Base-by-base conservation (phyloP, 2,329 filamentous ascomycete species). In the Sarocladium strictum region DNA sequence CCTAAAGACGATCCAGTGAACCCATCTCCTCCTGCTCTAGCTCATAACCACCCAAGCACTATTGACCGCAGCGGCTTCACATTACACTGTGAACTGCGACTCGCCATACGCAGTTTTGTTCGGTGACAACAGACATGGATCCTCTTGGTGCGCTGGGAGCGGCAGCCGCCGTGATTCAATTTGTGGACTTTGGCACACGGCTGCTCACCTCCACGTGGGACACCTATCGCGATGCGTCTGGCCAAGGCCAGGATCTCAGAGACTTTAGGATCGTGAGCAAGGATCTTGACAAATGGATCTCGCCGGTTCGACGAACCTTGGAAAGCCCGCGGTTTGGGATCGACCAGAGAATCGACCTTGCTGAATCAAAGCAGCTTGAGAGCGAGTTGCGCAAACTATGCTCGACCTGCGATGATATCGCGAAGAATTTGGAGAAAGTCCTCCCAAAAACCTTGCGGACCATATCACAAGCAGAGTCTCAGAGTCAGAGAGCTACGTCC, bases 91-190 rank as follows among this genome's bases (percentile, higher is more conserved):
- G 29, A 6, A 7, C 6, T 32, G 7, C 29, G 29, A 32, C 35
- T 38, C 12, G 35, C 35, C 6, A 17, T n/a, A 17, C 35, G 35
- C 35, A n/a, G n/a, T n/a, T n/a, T n/a, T n/a, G n/a, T n/a, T n/a
- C n/a, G n/a, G n/a, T n/a, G n/a, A n/a, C n/a, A n/a, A n/a, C n/a
- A 15, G 15, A 15, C 29, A 52, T 52, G 49, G 49, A 52, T 15
- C 27, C 49, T 6, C 33, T 52, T 15, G 14, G 15, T 10, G 21
- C 24, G 10, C 26, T 52, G 11, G 32, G 49, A n/a, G 3, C 37
- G 26, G 49, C 49, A 7, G 21, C 49, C 3, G 26, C 49, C 6
- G 27, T 52, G 17, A 23, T 52, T 17, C 49, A 35, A 38, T 32
- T 52, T 15, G 33, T 35, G 11, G 49, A 52, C 21, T 52, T 52